Evolutionary conservation across 805 yeast species (phyloP).

Genomic region (Naumovozyma baii): DNA sequence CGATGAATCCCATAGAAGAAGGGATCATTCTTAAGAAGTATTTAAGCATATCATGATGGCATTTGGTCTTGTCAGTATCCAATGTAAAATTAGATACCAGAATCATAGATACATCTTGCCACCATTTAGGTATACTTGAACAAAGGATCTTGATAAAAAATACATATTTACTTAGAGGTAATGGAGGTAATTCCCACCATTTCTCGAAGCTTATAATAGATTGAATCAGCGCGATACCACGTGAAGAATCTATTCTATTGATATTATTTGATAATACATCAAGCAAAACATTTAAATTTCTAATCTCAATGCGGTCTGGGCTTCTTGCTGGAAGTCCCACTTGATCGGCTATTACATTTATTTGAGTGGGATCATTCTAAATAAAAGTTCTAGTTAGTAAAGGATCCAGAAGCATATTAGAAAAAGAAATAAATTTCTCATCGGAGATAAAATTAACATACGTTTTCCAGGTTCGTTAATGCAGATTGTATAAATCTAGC

Average conservation of each 20-base stretch:
- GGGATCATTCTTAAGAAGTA: conserved; percentile 69
- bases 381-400: conserved; percentile 12
- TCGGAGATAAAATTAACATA: conserved; percentile 24
- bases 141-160: conserved; percentile 70
- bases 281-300: conserved; percentile 47
- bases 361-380: conserved; percentile 41
- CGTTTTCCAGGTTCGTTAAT: conserved; percentile 55
- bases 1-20: conserved; percentile 61
- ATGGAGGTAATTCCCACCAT: conserved; percentile 46
- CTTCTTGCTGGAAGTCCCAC: conserved; percentile 43
- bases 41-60: conserved; percentile 55
- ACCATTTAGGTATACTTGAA: conserved; percentile 82
- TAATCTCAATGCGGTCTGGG: conserved; percentile 43
- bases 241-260: conserved; percentile 48
- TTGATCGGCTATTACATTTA: conserved; percentile 53
- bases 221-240: conserved; percentile 44
- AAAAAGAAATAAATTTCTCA: background rate
- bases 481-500: conserved; percentile 51
- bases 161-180: conserved; percentile 46
- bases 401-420: conserved; percentile 2
- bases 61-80: conserved; percentile 28
- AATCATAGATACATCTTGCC: conserved; percentile 67
- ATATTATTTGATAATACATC: conserved; percentile 53
- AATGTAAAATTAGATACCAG: conserved; percentile 53
- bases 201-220: conserved; percentile 49